A percentile compares a stretch with the other conserved stretches of the same genome.
phyloP scores from a whole-genome alignment of 1,284 basidiomycete species.

The Coniferiporia weirii region DNA sequence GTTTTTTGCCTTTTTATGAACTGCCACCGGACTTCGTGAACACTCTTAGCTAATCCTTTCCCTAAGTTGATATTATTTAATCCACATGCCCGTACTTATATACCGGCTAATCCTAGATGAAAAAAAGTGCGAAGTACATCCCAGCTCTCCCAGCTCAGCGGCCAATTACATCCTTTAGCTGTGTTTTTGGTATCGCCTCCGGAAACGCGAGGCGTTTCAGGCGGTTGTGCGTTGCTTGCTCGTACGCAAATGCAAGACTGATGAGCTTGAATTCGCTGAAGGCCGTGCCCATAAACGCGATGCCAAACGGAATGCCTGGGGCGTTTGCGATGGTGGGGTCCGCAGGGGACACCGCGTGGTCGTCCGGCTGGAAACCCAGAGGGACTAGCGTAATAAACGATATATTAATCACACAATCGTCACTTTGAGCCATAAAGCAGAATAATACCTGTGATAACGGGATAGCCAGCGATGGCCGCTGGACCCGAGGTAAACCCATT shows the following conservation, averaged over 20 bases:
- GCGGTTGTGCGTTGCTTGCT: constrained; percentile 47
- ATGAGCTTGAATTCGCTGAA: constrained; percentile 46
- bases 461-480: constrained; percentile 39
- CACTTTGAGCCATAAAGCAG: not conserved
- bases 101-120: too few relatives aligned
- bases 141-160: not conserved
- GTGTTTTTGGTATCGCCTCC: constrained; percentile 45
- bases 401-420: not conserved
- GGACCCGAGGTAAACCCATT: constrained; percentile 25
- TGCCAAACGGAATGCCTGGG: constrained; percentile 44
- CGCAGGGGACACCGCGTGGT: constrained; percentile 29
- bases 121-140: too few relatives aligned
- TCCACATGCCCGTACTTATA: too few relatives aligned
- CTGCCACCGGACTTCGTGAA: too few relatives aligned
- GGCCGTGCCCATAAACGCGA: constrained; percentile 46
- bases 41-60: too few relatives aligned
- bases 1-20: too few relatives aligned
- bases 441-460: constrained; percentile 33
- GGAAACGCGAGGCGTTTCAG: constrained; percentile 37
- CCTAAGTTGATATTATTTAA: too few relatives aligned
- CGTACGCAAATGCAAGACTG: constrained; percentile 47
- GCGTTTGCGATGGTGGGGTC: constrained; percentile 30
- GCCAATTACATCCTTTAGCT: constrained; percentile 39
- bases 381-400: constrained; percentile 31
- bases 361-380: constrained; percentile 40